phyloP scores from a whole-genome alignment of 163 green algal genomes.

The Scenedesmus sp. region DNA sequence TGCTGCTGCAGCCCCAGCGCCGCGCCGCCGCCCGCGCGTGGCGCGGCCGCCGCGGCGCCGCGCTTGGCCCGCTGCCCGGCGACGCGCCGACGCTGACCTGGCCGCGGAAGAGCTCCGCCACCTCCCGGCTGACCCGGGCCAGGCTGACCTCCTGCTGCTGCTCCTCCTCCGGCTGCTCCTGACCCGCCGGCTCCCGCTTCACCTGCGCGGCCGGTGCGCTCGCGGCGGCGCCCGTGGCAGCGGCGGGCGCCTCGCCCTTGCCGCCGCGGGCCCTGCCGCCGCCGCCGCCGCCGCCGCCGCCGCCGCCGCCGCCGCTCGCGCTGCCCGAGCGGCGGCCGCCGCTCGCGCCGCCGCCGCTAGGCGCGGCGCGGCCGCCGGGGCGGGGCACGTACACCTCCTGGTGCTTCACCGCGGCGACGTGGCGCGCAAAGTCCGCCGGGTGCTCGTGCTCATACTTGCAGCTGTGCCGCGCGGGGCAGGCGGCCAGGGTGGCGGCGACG shows the following conservation, averaged over 20 bases:
- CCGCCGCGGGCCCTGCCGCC: neutral
- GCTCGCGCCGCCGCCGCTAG: conserved; percentile 9
- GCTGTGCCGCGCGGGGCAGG: neutral
- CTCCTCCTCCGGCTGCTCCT: neutral
- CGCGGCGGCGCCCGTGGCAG: neutral
- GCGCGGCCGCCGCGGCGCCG: no score
- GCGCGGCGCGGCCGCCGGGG: conserved; percentile 23
- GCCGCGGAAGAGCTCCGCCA: conserved; percentile 15
- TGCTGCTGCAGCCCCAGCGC: no score
- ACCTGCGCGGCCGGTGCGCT: neutral
- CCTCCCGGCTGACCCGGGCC: conserved; percentile 10
- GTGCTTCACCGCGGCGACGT: conserved; percentile 31
- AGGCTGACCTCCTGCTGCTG: conserved; percentile 19
- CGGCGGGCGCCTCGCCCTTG: conserved; percentile 17
- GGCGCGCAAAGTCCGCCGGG: conserved; percentile 23
- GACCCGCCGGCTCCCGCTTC: conserved; percentile 19
- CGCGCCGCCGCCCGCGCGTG: no score
- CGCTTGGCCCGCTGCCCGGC: no score
- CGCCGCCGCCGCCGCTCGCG: neutral
- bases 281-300: neutral
- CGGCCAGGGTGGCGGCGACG: neutral
- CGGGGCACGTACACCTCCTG: conserved; percentile 22
- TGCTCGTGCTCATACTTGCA: conserved; percentile 47
- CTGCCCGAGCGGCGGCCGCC: neutral
- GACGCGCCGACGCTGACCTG: neutral